Base-by-base conservation (phyloP, 495 filamentous ascomycete species). In the Aspergillus diversus region DNA sequence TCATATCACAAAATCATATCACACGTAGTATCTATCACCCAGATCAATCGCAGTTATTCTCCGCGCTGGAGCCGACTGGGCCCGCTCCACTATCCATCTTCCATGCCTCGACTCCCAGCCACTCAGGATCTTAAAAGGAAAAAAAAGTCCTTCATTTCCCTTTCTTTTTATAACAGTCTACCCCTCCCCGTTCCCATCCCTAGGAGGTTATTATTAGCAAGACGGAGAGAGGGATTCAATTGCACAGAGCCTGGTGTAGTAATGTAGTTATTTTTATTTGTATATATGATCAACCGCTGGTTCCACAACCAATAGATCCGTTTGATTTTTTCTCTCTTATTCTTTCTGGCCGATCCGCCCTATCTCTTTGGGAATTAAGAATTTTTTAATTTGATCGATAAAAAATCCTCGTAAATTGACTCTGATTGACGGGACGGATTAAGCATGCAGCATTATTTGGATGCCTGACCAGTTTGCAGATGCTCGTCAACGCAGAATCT, bases 381-480 rank as follows among this genome's bases (percentile, higher is more conserved):
- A 52, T 33, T 51, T 21, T n/a, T 17, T 17, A 7, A 31, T 50
- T 39, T 50, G 11, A 21, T 32, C 8, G 39, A 43, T 13, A 15
- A 43, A 43, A 43, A 43, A 27, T 33, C 42, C 39, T 31, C 31
- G 42, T 58, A 33, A 48, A 58, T 33, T 48, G 27, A 48, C 32
- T 49, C 11, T 43, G 51, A 59, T 61, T 46, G 51, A 61, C 53
- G 32, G 58, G 59, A 63, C 57, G 54, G 65, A 65, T 55, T 47
- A 59, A 60, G 43, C 47, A 61, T 65, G 62, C 62, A 59, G 62
- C 50, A 68, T 58, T 54, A 47, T 58, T 49, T 70, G 64, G 64
- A 65, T 67, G 64, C 67, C 67, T 70, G 67, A 70, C 64, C 67
- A 65, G 54, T 58, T 57, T 69, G 67, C 67, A 64, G 60, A 66